Evolutionary conservation across 148 eudicot genomes (phyloP).

Genomic region (Heliamphora exappendiculata): DNA sequence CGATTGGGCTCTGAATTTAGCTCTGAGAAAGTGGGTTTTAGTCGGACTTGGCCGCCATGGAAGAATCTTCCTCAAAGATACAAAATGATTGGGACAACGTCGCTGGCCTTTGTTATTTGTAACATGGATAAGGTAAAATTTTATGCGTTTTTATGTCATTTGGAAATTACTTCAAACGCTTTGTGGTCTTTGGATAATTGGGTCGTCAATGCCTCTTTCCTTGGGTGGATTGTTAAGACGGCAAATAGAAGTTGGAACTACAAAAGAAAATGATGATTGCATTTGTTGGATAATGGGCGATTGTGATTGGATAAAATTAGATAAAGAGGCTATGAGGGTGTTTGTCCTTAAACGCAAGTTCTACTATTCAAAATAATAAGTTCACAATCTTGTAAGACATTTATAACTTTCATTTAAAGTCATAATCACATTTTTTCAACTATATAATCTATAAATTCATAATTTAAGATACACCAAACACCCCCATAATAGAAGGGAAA

Average conservation of each 20-base stretch:
- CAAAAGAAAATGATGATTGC: too few relatives aligned
- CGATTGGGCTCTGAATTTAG: conserved; percentile 13
- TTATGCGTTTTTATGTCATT: neutral
- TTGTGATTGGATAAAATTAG: neutral
- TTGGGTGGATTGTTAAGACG: neutral
- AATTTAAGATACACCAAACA: too few relatives aligned
- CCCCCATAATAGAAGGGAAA: neutral
- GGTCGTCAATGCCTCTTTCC: neutral
- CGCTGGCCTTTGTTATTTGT: conserved; percentile 90
- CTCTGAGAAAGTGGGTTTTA: conserved; percentile 29
- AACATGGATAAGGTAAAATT: conserved; percentile 92
- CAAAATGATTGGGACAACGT: conserved; percentile 81
- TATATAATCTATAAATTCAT: too few relatives aligned
- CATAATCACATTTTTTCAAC: too few relatives aligned
- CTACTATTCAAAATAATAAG: too few relatives aligned
- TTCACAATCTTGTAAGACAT: too few relatives aligned
- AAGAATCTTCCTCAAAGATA: conserved; percentile 79
- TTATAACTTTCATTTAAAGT: too few relatives aligned
- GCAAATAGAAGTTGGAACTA: too few relatives aligned
- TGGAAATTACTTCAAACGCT: neutral
- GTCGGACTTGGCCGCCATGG: conserved; percentile 72
- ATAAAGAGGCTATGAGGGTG: neutral
- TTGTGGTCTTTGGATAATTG: neutral
- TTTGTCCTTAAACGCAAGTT: neutral
- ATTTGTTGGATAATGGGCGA: neutral